Base-by-base conservation (phyloP, 495 filamentous ascomycete species). In the Hyaloscypha hepaticicola region DNA sequence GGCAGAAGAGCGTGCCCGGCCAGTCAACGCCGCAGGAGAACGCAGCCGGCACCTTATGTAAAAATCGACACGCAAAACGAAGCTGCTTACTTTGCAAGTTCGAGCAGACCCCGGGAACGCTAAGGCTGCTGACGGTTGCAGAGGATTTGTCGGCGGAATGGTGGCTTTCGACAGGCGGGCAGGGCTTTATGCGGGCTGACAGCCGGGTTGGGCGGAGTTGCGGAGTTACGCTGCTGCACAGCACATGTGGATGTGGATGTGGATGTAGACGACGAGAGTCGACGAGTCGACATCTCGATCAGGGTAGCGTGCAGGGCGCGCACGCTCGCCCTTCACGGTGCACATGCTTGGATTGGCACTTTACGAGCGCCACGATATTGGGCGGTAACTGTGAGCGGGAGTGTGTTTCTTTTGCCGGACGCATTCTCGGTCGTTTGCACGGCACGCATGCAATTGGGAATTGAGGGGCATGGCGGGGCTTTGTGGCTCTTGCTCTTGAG, bases 161-260 rank as follows among this genome's bases (percentile, higher is more conserved):
- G 31, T 33, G 31, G 31, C 1, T 33, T 33, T 33, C 31, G 1
- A 0, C 31, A 6, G n/a, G n/a, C n/a, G 4, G 11, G 49, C 55
- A 33, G 34, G 55, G 21, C 27, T 29, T 41, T 26, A 58, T 59
- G 63, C 55, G 59, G 45, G 45, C 63, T 58, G 63, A 58, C 55
- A 58, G n/a, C 51, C 58, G 55, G 7, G 25, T 27, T 52, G 38
- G 38, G 38, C 55, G 45, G 55, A 58, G 45, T 59, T 52, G 33
- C 25, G 16, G 11, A 16, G 38, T 16, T 45, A 3, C 12, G 16
- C 38, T n/a, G n/a, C 5, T 9, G 26, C 19, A 33, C 59, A 25
- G 33, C 24, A 61, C 11, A 14, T 26, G 52, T 7, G 21, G 26
- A 25, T 26, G 29, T 58, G 29, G 29, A 45, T 45, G 38, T 16